Evolutionary conservation across 2,329 filamentous ascomycete genomes (phyloP).

Genomic region (Calonectria pauciramosa): DNA sequence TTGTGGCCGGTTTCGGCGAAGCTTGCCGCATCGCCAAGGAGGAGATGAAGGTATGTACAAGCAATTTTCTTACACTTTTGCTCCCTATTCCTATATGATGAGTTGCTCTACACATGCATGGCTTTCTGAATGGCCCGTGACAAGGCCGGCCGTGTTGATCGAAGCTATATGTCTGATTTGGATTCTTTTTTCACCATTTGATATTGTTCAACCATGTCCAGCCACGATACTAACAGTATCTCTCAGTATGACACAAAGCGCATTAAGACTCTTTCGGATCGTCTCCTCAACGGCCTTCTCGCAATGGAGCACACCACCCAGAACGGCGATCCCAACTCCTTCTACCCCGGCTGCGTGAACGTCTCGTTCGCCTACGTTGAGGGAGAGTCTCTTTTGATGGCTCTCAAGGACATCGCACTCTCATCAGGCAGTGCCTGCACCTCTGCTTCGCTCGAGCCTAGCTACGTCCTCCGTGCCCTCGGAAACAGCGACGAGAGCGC

Average conservation of each 20-base stretch:
- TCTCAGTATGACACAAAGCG: slow-evolving; percentile 92
- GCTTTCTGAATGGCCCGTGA: slow-evolving; percentile 85
- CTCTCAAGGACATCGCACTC: slow-evolving; percentile 95
- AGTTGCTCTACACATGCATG: slow-evolving; percentile 89
- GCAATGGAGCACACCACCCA: slow-evolving; percentile 92
- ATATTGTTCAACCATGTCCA: not conserved
- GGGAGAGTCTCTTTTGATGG: slow-evolving; percentile 98
- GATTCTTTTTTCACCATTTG: not conserved
- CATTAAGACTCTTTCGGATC: slow-evolving; percentile 85
- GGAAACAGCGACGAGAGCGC: slow-evolving; percentile 98
- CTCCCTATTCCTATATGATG: slow-evolving; percentile 70
- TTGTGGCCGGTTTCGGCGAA: slow-evolving; percentile 94
- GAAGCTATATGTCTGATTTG: slow-evolving; percentile 76
- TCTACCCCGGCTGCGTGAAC: slow-evolving; percentile 98
- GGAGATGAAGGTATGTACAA: slow-evolving; percentile 85
- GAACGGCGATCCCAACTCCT: slow-evolving; percentile 85
- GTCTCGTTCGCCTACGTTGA: slow-evolving; percentile 99
- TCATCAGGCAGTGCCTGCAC: slow-evolving; percentile 98
- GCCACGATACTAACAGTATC: slow-evolving; percentile 37
- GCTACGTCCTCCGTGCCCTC: slow-evolving; percentile 93
- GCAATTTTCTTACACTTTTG: slow-evolving; percentile 33
- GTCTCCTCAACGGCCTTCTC: slow-evolving; percentile 85
- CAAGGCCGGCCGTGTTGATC: slow-evolving; percentile 70
- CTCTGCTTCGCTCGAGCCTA: slow-evolving; percentile 95
- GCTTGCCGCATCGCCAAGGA: slow-evolving; percentile 92